Conservation (phyloP, 1,284 basidiomycete genomes). For the Dichomitus squalens region DNA sequence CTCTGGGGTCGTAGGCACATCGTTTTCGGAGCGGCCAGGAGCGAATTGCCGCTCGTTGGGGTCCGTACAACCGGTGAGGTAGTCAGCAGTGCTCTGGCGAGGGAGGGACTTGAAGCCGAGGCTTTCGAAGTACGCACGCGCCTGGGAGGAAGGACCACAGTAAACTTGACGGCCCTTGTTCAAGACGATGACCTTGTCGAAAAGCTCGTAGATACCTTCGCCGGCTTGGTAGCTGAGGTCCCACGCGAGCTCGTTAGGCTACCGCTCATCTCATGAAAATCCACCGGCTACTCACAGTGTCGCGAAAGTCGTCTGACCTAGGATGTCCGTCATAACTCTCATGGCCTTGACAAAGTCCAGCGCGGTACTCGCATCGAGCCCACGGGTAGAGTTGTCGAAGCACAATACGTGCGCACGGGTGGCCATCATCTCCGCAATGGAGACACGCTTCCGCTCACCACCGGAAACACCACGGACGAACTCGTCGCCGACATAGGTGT, state of each 20-base stretch:
- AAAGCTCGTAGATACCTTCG: slow-evolving; percentile 71
- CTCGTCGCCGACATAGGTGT: slow-evolving; percentile 84
- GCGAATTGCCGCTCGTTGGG: slow-evolving; percentile 86
- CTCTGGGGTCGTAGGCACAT: slow-evolving; percentile 77
- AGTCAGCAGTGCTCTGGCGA: slow-evolving; percentile 79
- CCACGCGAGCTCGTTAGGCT: not conserved
- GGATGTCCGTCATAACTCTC: slow-evolving; percentile 77
- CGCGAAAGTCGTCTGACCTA: slow-evolving; percentile 78
- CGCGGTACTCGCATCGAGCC: slow-evolving; percentile 87
- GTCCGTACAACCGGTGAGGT: slow-evolving; percentile 81
- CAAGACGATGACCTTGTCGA: slow-evolving; percentile 69
- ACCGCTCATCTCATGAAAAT: not conserved
- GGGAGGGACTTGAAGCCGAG: slow-evolving; percentile 77
- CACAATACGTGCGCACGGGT: slow-evolving; percentile 77
- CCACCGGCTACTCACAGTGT: slow-evolving; percentile 54
- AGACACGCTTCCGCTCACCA: slow-evolving; percentile 86
- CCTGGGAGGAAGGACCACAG: slow-evolving; percentile 73
- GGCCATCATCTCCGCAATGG: slow-evolving; percentile 86
- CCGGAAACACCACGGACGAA: slow-evolving; percentile 87
- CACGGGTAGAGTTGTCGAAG: slow-evolving; percentile 85
- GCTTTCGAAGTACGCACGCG: slow-evolving; percentile 77
- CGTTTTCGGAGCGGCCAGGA: slow-evolving; percentile 59
- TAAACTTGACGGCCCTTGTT: slow-evolving; percentile 85
- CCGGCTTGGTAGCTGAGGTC: slow-evolving; percentile 75
- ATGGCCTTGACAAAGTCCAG: slow-evolving; percentile 77